A percentile compares a stretch with the other conserved stretches of the same genome.
Conservation (phyloP, 2,329 filamentous ascomycete genomes). For the Fusarium sp. region DNA sequence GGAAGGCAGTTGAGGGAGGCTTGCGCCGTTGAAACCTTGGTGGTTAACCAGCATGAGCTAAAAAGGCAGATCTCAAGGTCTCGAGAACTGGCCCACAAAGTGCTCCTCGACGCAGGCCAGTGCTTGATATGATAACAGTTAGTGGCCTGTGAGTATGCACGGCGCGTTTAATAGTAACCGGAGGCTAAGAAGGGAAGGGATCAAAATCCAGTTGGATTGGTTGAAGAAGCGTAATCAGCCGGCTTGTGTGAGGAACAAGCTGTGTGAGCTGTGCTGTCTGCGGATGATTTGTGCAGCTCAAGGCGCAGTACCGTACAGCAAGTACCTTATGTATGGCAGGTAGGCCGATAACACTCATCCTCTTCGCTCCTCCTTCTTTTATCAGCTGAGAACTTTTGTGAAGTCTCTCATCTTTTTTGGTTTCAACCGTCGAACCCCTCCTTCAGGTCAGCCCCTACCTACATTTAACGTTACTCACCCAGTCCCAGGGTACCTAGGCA, state of each 20-base stretch:
- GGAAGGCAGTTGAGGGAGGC: conserved; percentile 27
- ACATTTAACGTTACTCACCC: neutral
- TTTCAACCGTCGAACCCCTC: conserved; percentile 31
- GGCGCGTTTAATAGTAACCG: conserved; percentile 21
- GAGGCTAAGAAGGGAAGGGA: conserved; percentile 26
- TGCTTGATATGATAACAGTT: conserved; percentile 17
- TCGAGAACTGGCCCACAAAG: conserved; percentile 29
- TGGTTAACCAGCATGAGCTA: conserved; percentile 22
- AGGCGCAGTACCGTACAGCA: neutral
- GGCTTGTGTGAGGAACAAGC: conserved; percentile 35
- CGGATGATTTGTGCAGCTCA: conserved; percentile 40
- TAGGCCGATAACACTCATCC: neutral
- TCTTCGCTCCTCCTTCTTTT: conserved; percentile 28
- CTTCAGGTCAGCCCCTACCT: conserved; percentile 17
- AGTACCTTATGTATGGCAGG: neutral
- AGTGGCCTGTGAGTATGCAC: conserved; percentile 28
- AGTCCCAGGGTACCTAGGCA: neutral
- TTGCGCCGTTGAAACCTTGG: conserved; percentile 37
- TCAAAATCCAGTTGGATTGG: conserved; percentile 26
- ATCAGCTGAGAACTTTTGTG: conserved; percentile 31
- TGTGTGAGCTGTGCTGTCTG: conserved; percentile 34
- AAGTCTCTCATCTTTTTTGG: conserved; percentile 22
- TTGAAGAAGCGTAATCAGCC: conserved; percentile 35
- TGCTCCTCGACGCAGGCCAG: conserved; percentile 18
- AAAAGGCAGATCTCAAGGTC: conserved; percentile 21